Percentiles rank a stretch among this genome's conserved stretches.
phyloP scores from a whole-genome alignment of 2,329 filamentous ascomycete genomes.

The Verticillium alfalfae region DNA sequence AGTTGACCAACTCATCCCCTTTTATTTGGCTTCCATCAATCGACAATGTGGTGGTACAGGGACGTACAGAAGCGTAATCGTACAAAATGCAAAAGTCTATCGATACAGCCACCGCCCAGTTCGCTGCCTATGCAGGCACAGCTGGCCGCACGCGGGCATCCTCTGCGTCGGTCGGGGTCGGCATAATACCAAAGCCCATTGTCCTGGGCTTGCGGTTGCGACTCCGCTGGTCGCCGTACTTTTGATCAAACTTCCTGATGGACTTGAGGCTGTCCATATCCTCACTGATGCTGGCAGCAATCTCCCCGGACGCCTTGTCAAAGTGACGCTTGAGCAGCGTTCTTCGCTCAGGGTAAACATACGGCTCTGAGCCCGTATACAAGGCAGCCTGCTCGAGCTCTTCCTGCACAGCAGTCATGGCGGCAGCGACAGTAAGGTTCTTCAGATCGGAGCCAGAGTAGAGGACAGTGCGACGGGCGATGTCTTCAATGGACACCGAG shows the following conservation, averaged over 20 bases:
- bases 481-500: constrained; percentile 53
- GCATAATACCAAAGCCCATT: constrained; percentile 54
- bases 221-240: constrained; percentile 77
- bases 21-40: background rate
- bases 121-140: background rate
- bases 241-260: constrained; percentile 92
- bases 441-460: constrained; percentile 84
- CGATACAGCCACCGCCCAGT: background rate
- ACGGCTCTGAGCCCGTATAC: constrained; percentile 32
- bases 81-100: background rate
- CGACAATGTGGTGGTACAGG: background rate
- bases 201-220: constrained; percentile 44
- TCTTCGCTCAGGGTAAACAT: constrained; percentile 64
- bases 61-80: too few relatives aligned
- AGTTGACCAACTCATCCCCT: background rate
- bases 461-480: constrained; percentile 65
- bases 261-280: constrained; percentile 84
- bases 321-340: constrained; percentile 68
- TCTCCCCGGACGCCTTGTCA: constrained; percentile 78
- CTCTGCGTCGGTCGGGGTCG: constrained; percentile 30
- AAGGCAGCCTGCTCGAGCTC: constrained; percentile 45
- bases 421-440: constrained; percentile 74
- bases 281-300: constrained; percentile 86
- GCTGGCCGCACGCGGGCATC: constrained; percentile 37
- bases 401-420: constrained; percentile 73